A percentile compares a stretch with the other conserved stretches of the same genome.
These are phyloP conservation scores for Fistulifera pelliculosa DNA, from an alignment of 108 stramenopile species.

Conservation along the genomic window DNA sequence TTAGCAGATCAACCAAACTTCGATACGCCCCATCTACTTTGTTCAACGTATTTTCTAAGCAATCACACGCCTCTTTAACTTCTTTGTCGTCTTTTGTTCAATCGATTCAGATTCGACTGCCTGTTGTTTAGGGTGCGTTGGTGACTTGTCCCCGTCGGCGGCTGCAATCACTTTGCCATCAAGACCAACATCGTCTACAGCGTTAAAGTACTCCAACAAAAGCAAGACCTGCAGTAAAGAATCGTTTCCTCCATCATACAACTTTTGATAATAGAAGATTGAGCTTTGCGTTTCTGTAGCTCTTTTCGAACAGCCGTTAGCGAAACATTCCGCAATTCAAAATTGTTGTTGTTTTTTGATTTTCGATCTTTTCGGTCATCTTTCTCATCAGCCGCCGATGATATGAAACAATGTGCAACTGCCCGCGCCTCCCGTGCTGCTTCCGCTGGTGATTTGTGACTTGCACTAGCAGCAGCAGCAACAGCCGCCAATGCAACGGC, in stretches of 20 bases:
- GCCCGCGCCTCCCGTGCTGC: constrained; percentile 37
- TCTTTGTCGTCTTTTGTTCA: neutral
- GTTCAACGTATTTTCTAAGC: constrained; percentile 7
- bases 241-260: constrained; percentile 37
- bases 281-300: neutral
- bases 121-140: no score
- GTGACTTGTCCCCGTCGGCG: no score
- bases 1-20: constrained; percentile 22
- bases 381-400: constrained; percentile 12
- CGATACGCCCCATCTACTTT: constrained; percentile 36
- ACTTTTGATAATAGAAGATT: constrained; percentile 10
- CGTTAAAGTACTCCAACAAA: constrained; percentile 30
- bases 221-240: constrained; percentile 36
- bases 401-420: constrained; percentile 23
- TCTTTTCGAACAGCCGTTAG: neutral
- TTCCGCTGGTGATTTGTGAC: constrained; percentile 36
- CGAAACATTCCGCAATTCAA: constrained; percentile 3
- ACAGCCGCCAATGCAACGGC: constrained; percentile 19
- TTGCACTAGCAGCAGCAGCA: constrained; percentile 46
- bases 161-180: neutral
- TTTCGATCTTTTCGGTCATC: constrained; percentile 15
- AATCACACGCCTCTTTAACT: neutral
- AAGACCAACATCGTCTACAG: neutral
- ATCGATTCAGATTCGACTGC: no score
- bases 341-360: constrained; percentile 21